Evolutionary conservation across 2,329 filamentous ascomycete species (phyloP).

Genomic region (Colletotrichum gloeosporioides): DNA sequence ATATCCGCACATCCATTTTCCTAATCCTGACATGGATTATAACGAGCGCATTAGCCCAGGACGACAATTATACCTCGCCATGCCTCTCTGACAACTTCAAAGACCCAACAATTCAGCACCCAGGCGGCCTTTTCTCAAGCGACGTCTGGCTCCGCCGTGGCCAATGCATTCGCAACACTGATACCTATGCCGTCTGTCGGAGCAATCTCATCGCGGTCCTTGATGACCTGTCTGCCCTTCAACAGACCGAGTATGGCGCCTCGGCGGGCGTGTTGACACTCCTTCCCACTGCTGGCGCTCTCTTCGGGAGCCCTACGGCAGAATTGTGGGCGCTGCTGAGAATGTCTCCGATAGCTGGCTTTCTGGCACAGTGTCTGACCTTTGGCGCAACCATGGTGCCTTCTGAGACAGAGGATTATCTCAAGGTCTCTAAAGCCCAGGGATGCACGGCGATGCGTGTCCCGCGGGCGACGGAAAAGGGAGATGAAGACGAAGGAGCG

Average conservation of each 20-base stretch:
- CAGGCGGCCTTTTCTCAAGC: not conserved
- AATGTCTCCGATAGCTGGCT: not conserved
- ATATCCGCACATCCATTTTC: not conserved
- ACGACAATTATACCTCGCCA: not conserved
- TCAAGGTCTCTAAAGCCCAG: not conserved
- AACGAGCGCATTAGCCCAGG: not conserved
- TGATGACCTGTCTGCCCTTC: not conserved
- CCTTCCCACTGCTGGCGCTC: not conserved
- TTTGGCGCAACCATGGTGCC: not conserved
- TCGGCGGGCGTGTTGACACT: not conserved
- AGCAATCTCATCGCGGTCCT: not conserved
- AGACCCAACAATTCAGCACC: not conserved
- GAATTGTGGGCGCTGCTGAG: not conserved
- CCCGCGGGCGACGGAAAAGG: not conserved
- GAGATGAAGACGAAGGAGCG: not conserved
- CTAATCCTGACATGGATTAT: not conserved
- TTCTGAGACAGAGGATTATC: not conserved
- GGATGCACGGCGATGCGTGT: not conserved
- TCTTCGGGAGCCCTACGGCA: not conserved
- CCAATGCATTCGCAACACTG: not conserved
- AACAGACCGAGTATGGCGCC: not conserved
- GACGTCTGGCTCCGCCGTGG: not conserved
- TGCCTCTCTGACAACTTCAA: not conserved
- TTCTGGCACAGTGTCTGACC: not conserved
- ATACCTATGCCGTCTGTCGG: not conserved